phyloP scores from a whole-genome alignment of 164 flowering plant genomes.

The Macadamia integrifolia region DNA sequence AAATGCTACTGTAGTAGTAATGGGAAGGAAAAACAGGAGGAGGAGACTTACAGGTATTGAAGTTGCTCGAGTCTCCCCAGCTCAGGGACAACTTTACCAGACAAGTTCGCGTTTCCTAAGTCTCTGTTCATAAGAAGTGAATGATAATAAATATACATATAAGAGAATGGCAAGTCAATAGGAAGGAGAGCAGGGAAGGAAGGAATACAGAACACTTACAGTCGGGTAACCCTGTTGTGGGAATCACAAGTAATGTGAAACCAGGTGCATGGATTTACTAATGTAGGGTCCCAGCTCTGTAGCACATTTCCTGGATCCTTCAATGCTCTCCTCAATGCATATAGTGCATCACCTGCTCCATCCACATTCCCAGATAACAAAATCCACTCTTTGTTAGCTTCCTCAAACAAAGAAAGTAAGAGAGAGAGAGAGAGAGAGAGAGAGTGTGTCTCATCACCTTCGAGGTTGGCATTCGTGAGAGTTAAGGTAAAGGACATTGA shows the following conservation, averaged over 20 bases:
- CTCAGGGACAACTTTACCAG: conserved; percentile 65
- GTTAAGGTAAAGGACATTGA: too few species aligned
- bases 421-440: conserved; percentile 7
- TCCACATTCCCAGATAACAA: not conserved
- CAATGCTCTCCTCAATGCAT: conserved; percentile 51
- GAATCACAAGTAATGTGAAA: conserved; percentile 66
- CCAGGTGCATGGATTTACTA: conserved; percentile 83
- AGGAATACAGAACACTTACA: conserved; percentile 31
- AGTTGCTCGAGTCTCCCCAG: conserved; percentile 61
- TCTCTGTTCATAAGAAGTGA: conserved; percentile 33
- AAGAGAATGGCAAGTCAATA: too few species aligned
- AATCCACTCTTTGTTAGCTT: not conserved
- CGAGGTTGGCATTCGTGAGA: too few species aligned
- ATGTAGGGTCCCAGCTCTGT: conserved; percentile 81
- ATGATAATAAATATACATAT: too few species aligned
- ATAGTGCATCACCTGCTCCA: conserved; percentile 63
- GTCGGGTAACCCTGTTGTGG: conserved; percentile 56
- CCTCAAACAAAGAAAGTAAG: not conserved
- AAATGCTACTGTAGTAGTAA: too few species aligned
- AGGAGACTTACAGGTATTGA: conserved; percentile 58
- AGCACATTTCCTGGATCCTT: conserved; percentile 58
- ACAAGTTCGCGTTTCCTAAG: conserved; percentile 73
- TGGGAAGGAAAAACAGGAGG: too few species aligned
- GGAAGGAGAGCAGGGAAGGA: too few species aligned
- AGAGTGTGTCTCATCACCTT: not conserved